Evolutionary conservation across 225 moss, liverwort and hornwort genomes (phyloP), one percentile per base, ranked within the genome.

Genomic region (Bryoerythrophyllum caledonicum): DNA sequence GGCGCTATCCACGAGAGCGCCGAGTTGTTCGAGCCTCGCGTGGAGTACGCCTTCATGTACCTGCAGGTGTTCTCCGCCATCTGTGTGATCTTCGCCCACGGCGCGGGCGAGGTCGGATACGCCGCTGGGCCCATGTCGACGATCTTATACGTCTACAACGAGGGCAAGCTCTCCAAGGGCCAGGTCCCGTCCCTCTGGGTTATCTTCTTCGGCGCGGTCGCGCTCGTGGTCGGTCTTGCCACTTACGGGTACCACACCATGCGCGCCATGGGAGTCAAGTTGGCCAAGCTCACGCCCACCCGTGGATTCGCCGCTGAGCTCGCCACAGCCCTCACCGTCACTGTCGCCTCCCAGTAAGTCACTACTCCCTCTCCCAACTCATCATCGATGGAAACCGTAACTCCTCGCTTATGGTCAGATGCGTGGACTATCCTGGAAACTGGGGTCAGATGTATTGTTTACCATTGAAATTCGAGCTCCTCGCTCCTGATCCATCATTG

Each of bases 21-120:
- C 1, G 79, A 83, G 43, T 48, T 67, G 14, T 83, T 83, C 27
- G 80, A 83, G 43, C 80, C 83, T 2, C 60, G 80, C 17, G 76
- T 83, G 24, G 72, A 76, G 43, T 80, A 74, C 21, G 78, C 69
- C 8, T 82, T 82, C 74, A 78, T 60, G 51, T 82, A 82, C n/a
- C 73, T 78, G 49, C 79, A 79, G 70, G 73, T 78, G 15, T 82
- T 82, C 23, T 82, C 82, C 2, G 82, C 70, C 32, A 75, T 74
- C 10, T 83, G 82, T 30, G 82, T 83, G 54, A 83, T 83, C 64
- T 79, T 83, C 38, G 74, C 82, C 1, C 82, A 83, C 68, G 82
- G 82, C 7, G 79, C 82, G 10, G 82, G 79, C 8, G 82, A 83
- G 66, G 82, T 83, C 21, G 79, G 79, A 5, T 83, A 79, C 49